phyloP scores from a whole-genome alignment of 2,329 filamentous ascomycete species.

The Xylaria sp. region DNA sequence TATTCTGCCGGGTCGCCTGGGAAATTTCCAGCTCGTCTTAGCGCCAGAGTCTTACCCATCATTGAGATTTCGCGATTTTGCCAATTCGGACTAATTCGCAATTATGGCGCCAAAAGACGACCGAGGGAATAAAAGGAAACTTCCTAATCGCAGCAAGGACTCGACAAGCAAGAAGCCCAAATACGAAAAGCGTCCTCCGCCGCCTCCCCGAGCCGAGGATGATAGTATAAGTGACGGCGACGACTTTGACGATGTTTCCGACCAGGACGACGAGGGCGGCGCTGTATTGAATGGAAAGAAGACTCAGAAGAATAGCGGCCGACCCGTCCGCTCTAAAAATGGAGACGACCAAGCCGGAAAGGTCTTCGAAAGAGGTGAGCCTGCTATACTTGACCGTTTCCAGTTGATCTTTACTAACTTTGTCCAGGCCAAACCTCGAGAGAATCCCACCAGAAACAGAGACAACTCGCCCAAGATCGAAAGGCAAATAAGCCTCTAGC shows the following conservation, averaged over 20 bases:
- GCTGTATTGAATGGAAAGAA: conserved; percentile 56
- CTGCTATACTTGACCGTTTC: background rate
- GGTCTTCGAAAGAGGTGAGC: conserved; percentile 56
- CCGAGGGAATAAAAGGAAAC: conserved; percentile 68
- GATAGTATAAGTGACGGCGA: conserved; percentile 50
- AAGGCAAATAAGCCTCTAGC: conserved; percentile 93
- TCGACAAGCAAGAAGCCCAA: conserved; percentile 49
- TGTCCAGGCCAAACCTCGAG: conserved; percentile 71
- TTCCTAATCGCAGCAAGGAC: conserved; percentile 62
- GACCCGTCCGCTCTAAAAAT: conserved; percentile 45
- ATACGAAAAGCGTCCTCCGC: conserved; percentile 51
- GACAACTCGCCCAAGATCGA: conserved; percentile 84
- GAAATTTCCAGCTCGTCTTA: conserved; percentile 34
- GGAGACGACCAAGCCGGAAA: conserved; percentile 51
- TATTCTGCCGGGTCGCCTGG: conserved; percentile 37
- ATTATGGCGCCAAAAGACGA: conserved; percentile 62
- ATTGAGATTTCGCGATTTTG: conserved; percentile 7
- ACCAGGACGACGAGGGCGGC: conserved; percentile 66
- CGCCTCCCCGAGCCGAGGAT: conserved; percentile 54
- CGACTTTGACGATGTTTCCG: conserved; percentile 57
- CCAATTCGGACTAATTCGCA: conserved; percentile 24
- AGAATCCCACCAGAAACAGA: conserved; percentile 94
- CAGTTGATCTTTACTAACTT: conserved; percentile 32
- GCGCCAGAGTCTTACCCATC: conserved; percentile 16
- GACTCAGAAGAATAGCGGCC: conserved; percentile 49